Evolutionary conservation across 805 yeast genomes (phyloP).

Genomic region (Lachancea sp.): DNA sequence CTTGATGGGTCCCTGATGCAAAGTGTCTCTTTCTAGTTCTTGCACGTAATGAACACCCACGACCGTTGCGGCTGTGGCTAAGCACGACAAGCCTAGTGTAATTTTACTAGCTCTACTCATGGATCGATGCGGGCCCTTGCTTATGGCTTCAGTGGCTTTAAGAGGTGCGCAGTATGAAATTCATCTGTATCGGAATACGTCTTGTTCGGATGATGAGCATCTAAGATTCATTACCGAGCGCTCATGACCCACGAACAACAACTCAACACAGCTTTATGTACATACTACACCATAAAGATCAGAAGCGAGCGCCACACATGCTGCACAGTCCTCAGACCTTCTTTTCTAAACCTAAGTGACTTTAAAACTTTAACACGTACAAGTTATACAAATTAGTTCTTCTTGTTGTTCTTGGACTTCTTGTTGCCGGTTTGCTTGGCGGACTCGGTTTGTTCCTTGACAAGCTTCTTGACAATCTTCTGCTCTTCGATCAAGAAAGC

Average conservation of each 20-base stretch:
- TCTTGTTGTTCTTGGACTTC: conserved; percentile 30
- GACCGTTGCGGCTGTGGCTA: conserved; percentile 53
- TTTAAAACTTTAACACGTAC: conserved; percentile 6
- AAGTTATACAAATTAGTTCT: conserved; percentile 13
- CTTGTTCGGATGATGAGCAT: no score
- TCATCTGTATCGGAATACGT: no score
- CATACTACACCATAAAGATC: no score
- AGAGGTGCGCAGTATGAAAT: no score
- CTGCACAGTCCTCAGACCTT: no score
- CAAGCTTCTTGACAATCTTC: conserved; percentile 98
- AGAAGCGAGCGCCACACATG: no score
- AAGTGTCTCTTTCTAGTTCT: conserved; percentile 58
- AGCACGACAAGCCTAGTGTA: conserved; percentile 56
- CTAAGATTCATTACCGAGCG: no score
- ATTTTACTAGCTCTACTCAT: conserved; percentile 81
- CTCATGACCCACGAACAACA: no score
- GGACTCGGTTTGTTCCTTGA: conserved; percentile 92
- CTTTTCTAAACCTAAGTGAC: conserved; percentile 1
- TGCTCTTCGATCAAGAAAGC: conserved; percentile 99
- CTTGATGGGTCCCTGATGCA: conserved; percentile 78
- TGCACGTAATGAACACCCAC: conserved; percentile 68
- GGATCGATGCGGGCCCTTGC: neutral
- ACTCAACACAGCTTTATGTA: no score
- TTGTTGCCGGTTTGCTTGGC: conserved; percentile 58
- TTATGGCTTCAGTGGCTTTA: no score